Base-by-base conservation (phyloP, 495 filamentous ascomycete genomes). In the Penicillium odoratum region DNA sequence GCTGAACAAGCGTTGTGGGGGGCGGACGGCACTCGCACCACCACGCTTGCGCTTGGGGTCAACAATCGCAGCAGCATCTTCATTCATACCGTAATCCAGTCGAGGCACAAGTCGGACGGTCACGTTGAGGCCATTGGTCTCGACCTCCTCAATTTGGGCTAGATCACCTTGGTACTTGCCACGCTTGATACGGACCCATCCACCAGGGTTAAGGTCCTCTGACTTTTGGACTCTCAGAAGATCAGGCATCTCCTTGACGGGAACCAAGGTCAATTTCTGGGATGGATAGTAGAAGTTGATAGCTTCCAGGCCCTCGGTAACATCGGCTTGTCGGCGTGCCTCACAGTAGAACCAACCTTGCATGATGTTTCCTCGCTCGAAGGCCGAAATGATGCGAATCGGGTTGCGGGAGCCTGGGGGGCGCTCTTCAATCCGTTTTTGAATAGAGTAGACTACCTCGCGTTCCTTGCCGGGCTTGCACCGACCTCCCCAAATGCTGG, bases 201-300 rank as follows among this genome's bases (percentile, higher is more conserved):
- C 88, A 57, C 93, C 93, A 31, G 90, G 90, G 54, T 91, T 81
- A 30, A 99, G 78, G n/a, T 87, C 86, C 50, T 92, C 88, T 0
- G 85, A 91, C 75, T 96, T 97, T 30, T 83, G 84, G 30, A 93
- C 91, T 28, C 91, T 84, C n/a, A 99, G 75, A 8, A 99, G 85
- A 72, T 97, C 94, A 0, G 95, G 93, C 88, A 97, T 95, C 72
- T 99, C 95, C 70, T 93, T 93, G 63, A 98, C 91, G n/a, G 93
- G 91, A 44, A 98, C 90, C 34, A 97, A 73, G 36, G 91, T 81
- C 71, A 91, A 83, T 71, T 92, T 94, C 28, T 84, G 86, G 47
- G 90, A 80, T 16, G 91, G 88, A 67, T 96, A 98, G 29, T 91
- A 87, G 68, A 93, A 89, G 55, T 87, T 84, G 61, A 98, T 83